Conservation (phyloP, 2,329 filamentous ascomycete genomes). For the Aureobasidium lini region DNA sequence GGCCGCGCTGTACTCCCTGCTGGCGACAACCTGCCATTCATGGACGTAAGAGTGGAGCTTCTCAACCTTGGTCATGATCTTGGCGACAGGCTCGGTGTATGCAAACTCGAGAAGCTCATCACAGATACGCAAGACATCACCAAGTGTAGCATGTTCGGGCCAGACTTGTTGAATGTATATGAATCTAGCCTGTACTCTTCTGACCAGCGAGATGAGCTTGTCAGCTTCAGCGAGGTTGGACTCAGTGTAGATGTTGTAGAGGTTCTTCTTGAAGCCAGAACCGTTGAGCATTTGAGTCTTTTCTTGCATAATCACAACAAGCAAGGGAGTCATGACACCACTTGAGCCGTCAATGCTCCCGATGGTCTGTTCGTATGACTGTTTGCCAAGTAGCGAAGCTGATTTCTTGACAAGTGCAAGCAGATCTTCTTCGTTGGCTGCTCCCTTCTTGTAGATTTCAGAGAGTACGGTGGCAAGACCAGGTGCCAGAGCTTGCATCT, state of each 20-base stretch:
- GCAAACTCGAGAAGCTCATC: constrained; percentile 66
- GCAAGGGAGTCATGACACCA: constrained; percentile 14
- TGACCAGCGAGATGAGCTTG: constrained; percentile 61
- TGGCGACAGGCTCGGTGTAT: constrained; percentile 77
- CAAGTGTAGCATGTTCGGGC: constrained; percentile 70
- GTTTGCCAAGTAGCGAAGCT: constrained; percentile 3
- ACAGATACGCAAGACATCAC: constrained; percentile 69
- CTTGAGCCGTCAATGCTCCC: background rate
- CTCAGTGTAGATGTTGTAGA: constrained; percentile 86
- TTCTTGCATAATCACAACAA: constrained; percentile 29
- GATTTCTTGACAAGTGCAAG: constrained; percentile 18
- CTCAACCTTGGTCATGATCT: constrained; percentile 78
- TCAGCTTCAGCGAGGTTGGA: constrained; percentile 68
- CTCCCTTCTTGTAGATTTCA: constrained; percentile 15
- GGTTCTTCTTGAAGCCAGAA: constrained; percentile 14
- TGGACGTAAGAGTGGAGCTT: constrained; percentile 78
- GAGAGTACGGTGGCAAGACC: constrained; percentile 20
- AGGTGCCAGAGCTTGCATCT: constrained; percentile 20
- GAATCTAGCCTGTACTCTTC: constrained; percentile 65
- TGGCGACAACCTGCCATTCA: constrained; percentile 93
- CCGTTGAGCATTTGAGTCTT: constrained; percentile 22
- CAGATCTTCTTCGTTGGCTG: constrained; percentile 11
- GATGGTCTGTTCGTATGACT: background rate
- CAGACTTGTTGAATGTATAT: constrained; percentile 55
- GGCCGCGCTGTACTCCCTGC: constrained; percentile 64